Percentiles rank a stretch among this genome's conserved stretches.
Evolutionary conservation across 2,329 filamentous ascomycete species (phyloP).

Genomic region (Thermoascus crustaceus): DNA sequence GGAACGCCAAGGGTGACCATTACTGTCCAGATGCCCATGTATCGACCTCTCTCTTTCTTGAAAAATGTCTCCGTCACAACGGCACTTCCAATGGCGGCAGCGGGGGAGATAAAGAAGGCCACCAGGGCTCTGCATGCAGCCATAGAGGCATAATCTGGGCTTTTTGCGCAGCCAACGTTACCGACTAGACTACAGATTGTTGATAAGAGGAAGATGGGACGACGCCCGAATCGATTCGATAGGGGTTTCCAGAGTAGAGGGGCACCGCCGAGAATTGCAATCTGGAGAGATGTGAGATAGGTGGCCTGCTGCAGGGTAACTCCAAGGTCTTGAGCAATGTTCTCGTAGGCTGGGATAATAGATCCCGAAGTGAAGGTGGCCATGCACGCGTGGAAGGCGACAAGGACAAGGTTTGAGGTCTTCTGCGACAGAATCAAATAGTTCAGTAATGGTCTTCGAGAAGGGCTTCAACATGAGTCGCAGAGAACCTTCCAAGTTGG

Average conservation of each 20-base stretch:
- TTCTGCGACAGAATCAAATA: conserved; percentile 32
- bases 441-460: conserved; percentile 5
- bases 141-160: conserved; percentile 43
- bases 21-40: conserved; percentile 52
- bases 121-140: conserved; percentile 45
- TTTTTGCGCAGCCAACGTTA: conserved; percentile 48
- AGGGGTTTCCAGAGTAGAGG: conserved; percentile 52
- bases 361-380: conserved; percentile 47
- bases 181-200: conserved; percentile 40
- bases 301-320: conserved; percentile 42
- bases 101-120: conserved; percentile 50
- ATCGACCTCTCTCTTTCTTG: conserved; percentile 45
- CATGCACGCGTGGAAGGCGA: conserved; percentile 52
- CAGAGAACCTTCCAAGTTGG: conserved; percentile 47
- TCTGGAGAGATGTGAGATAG: conserved; percentile 50
- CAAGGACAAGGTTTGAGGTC: conserved; percentile 44
- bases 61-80: conserved; percentile 54
- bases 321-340: conserved; percentile 44
- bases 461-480: conserved; percentile 45
- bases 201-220: conserved; percentile 48
- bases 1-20: conserved; percentile 45
- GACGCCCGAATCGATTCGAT: conserved; percentile 46
- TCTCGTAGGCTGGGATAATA: conserved; percentile 48
- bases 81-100: conserved; percentile 47
- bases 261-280: conserved; percentile 45